phyloP scores from a whole-genome alignment of 2,329 filamentous ascomycete genomes.

The Westerdykella ornata region DNA sequence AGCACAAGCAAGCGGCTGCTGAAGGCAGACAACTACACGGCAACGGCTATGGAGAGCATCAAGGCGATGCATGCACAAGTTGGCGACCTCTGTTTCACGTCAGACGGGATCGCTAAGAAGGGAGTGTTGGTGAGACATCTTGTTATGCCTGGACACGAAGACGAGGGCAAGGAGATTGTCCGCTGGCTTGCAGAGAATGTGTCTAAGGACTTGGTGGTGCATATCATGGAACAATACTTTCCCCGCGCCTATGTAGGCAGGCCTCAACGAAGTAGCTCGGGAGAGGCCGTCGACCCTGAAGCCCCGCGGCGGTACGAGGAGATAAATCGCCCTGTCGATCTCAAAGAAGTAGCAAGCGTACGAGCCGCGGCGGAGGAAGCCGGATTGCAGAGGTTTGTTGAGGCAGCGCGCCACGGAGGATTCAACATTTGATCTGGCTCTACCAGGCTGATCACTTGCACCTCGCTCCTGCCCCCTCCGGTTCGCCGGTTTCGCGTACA shows the following conservation, averaged over 20 bases:
- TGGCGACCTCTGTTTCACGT: slow-evolving; percentile 74
- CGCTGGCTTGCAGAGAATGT: slow-evolving; percentile 67
- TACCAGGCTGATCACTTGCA: background rate
- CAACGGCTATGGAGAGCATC: slow-evolving; percentile 67
- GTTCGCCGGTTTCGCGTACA: too few relatives aligned
- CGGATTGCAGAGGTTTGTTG: slow-evolving; percentile 73
- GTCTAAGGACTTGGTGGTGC: slow-evolving; percentile 68
- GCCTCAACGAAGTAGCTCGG: slow-evolving; percentile 39
- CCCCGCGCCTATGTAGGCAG: slow-evolving; percentile 78
- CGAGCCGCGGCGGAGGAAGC: slow-evolving; percentile 61
- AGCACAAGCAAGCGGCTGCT: slow-evolving; percentile 62
- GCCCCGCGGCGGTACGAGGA: slow-evolving; percentile 61
- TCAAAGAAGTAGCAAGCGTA: slow-evolving; percentile 60
- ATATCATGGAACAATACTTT: slow-evolving; percentile 86
- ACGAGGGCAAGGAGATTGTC: slow-evolving; percentile 68
- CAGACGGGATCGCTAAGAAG: slow-evolving; percentile 71
- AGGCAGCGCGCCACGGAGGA: slow-evolving; percentile 52
- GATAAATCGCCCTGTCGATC: slow-evolving; percentile 65
- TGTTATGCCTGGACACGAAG: slow-evolving; percentile 75
- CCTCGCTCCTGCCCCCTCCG: too few relatives aligned
- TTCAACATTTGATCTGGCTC: slow-evolving; percentile 42
- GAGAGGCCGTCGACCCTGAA: slow-evolving; percentile 26
- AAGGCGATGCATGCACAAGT: slow-evolving; percentile 75
- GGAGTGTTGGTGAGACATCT: slow-evolving; percentile 72
- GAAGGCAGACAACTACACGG: slow-evolving; percentile 70